These are phyloP conservation scores for Passiflora organensis DNA, from an alignment of 345 rosid genomes.

Conservation along the genomic window DNA sequence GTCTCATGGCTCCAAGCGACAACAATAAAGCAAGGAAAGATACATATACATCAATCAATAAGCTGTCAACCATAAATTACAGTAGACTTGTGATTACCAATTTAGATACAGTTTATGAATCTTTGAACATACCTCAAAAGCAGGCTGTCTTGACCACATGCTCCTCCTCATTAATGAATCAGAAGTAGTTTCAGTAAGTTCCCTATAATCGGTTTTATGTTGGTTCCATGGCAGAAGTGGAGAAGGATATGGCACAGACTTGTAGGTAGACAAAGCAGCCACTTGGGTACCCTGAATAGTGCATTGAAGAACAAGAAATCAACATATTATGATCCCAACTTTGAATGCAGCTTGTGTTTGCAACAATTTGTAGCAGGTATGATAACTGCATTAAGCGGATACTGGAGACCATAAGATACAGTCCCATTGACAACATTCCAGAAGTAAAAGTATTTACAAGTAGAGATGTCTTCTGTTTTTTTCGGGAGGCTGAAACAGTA, in stretches of 20 bases:
- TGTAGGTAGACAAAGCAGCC: slow-evolving; percentile 34
- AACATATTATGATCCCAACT: slow-evolving; percentile 3
- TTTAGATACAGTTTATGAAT: not conserved
- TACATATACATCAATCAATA: not conserved
- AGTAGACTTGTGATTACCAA: too few relatives aligned
- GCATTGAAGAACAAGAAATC: slow-evolving; percentile 6
- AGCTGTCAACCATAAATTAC: too few relatives aligned
- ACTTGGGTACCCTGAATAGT: slow-evolving; percentile 33
- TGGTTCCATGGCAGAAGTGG: slow-evolving; percentile 48
- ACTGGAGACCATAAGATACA: slow-evolving; percentile 5
- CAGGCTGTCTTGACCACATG: slow-evolving; percentile 98
- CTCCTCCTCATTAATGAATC: slow-evolving; percentile 66
- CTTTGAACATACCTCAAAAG: slow-evolving; percentile 49
- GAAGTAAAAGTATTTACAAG: slow-evolving; percentile 37
- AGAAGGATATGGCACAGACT: slow-evolving; percentile 54
- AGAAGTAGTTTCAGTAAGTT: slow-evolving; percentile 39
- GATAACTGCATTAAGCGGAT: slow-evolving; percentile 14
- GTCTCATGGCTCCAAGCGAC: too few relatives aligned
- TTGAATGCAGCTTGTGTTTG: slow-evolving; percentile 3
- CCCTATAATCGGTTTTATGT: slow-evolving; percentile 46
- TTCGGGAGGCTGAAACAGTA: slow-evolving; percentile 68
- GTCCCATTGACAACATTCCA: slow-evolving; percentile 4
- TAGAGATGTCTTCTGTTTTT: slow-evolving; percentile 74
- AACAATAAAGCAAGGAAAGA: too few relatives aligned
- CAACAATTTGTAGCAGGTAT: slow-evolving; percentile 11